These are phyloP conservation scores for Gracilaria domingensis DNA, from an alignment of 23 red algal species.

Conservation along the genomic window DNA sequence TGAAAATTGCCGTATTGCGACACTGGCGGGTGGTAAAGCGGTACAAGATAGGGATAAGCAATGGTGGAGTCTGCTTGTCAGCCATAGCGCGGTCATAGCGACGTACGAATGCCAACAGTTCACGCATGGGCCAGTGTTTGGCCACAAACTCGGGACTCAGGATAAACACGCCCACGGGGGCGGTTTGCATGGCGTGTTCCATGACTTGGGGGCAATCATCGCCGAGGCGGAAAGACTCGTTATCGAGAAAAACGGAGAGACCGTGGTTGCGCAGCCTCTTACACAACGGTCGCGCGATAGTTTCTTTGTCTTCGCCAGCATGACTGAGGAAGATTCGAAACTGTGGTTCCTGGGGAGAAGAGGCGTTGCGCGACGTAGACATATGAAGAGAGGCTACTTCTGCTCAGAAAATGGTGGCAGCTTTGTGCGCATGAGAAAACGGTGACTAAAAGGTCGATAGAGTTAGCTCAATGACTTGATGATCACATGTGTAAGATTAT, in stretches of 20 bases:
- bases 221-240: not conserved
- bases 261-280: not conserved
- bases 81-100: not conserved
- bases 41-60: constrained; percentile 34
- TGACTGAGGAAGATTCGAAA: constrained; percentile 32
- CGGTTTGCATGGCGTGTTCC: constrained; percentile 23
- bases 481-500: too few species aligned
- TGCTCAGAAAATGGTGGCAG: too few species aligned
- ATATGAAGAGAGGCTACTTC: too few species aligned
- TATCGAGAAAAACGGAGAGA: not conserved
- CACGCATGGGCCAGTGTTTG: constrained; percentile 21
- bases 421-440: too few species aligned
- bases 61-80: not conserved
- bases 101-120: not conserved
- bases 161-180: constrained; percentile 27
- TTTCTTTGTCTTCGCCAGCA: constrained; percentile 38
- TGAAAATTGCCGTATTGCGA: constrained; percentile 8
- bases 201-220: constrained; percentile 2
- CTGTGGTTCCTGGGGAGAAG: not conserved
- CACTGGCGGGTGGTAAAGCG: constrained; percentile 5
- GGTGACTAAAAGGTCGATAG: too few species aligned
- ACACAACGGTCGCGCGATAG: constrained; percentile 1
- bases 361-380: too few species aligned
- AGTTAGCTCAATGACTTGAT: too few species aligned
- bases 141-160: constrained; percentile 24